Evolutionary conservation across 805 yeast genomes (phyloP), one percentile per base, ranked within the genome.

Genomic region (Wickerhamiella parazyma): DNA sequence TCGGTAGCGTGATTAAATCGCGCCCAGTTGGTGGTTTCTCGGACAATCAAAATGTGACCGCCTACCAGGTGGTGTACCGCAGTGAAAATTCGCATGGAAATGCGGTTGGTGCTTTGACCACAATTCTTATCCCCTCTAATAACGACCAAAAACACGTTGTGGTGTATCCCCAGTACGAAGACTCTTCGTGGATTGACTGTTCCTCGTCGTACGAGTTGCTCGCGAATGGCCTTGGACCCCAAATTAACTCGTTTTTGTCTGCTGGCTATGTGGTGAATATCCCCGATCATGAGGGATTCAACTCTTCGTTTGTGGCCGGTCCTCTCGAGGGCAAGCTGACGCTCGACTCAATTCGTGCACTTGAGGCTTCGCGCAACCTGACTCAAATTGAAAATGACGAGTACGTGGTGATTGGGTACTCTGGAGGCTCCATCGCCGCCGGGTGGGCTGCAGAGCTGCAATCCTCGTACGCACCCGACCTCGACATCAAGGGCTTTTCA

Each of bases 301-400:
- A 46, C 17, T 44, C 50, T 6, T 48, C 57, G 4, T 55, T 43
- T 43, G 48, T 49, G 1, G 57, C 56, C 4, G 55, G 57, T 16
- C 33, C 44, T 12, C 46, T 48, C n/a, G 54, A 52, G 9, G 64
- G 62, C 9, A 55, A 49, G 24, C 47, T 48, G 21, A 49, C 53
- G 3, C 55, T 60, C n/a, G 62, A 59, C 45, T 47, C 59, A 1
- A 42, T 60, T 11, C 49, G 59, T 6, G 63, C 63, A 1, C 48
- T 48, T 18, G 41, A 45, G 36, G 22, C 33, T 9, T 24, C 33
- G 10, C 29, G 20, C 17, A 21, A 36, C n/a, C 3, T 46, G 17
- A 42, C 44, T 18, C 36, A 38, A 9, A 10, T 35, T 16, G n/a
- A 44, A 4, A 22, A 39, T 12, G 36, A 35, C 24, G 36, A 38